Percentiles rank a stretch among this genome's conserved stretches.
Evolutionary conservation across 2,329 filamentous ascomycete genomes (phyloP).

Genomic region (Aureobasidium vineae): DNA sequence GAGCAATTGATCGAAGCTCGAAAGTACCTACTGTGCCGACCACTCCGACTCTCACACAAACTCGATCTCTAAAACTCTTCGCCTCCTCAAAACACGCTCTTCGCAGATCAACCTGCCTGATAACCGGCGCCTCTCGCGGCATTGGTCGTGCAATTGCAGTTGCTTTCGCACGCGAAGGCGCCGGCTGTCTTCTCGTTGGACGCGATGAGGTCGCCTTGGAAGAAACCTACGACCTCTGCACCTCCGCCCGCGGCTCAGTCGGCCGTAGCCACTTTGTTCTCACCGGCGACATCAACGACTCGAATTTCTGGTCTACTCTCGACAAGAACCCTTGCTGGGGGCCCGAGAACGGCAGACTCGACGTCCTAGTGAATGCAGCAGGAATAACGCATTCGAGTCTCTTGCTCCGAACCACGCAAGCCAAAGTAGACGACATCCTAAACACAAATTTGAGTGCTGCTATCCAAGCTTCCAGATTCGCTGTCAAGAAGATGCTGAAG

Average conservation of each 20-base stretch:
- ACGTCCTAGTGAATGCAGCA: conserved; percentile 75
- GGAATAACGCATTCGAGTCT: conserved; percentile 67
- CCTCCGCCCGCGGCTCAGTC: not conserved
- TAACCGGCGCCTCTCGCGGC: conserved; percentile 53
- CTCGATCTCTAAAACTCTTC: conserved; percentile 5
- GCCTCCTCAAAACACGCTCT: conserved; percentile 24
- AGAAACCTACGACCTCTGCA: not conserved
- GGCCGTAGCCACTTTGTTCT: conserved; percentile 13
- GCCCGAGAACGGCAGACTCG: conserved; percentile 33
- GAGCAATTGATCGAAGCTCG: no score
- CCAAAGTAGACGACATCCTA: conserved; percentile 58
- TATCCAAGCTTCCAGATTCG: conserved; percentile 59
- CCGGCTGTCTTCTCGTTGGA: conserved; percentile 31
- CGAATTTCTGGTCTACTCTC: conserved; percentile 25
- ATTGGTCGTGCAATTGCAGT: conserved; percentile 52
- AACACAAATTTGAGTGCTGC: conserved; percentile 69
- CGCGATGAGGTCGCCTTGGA: conserved; percentile 24
- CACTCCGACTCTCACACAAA: not conserved
- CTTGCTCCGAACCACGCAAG: conserved; percentile 55
- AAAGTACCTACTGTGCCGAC: no score
- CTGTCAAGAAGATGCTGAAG: conserved; percentile 52
- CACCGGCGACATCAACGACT: conserved; percentile 25
- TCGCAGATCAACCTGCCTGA: conserved; percentile 37
- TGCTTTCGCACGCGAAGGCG: conserved; percentile 50
- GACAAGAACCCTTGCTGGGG: not conserved